These are phyloP conservation scores for Comarum palustre DNA, from an alignment of 306 rosid genomes.

Conservation along the genomic window DNA sequence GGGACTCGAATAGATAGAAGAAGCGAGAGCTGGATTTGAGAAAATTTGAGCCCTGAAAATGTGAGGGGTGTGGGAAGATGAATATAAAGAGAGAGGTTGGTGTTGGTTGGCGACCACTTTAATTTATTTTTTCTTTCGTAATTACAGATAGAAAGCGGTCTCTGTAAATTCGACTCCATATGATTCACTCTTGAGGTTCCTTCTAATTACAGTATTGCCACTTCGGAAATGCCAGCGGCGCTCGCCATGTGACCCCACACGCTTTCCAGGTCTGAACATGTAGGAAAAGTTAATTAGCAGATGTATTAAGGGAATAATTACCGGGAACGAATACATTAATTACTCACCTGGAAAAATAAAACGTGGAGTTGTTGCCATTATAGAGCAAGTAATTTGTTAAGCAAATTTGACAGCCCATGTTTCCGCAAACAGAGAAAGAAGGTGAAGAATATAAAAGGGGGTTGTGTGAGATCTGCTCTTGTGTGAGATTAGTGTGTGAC, in stretches of 20 bases:
- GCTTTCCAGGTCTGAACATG: neutral
- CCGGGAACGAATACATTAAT: neutral
- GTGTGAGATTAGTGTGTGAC: neutral
- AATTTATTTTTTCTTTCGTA: conserved; percentile 37
- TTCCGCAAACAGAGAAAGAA: neutral
- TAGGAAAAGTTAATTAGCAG: neutral
- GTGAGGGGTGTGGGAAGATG: conserved; percentile 28
- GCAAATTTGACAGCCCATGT: neutral
- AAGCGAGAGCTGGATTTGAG: conserved; percentile 32
- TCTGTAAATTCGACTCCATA: neutral
- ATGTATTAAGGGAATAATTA: neutral
- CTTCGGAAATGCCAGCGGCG: conserved; percentile 8
- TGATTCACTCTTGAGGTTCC: neutral
- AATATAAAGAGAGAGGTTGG: conserved; percentile 52
- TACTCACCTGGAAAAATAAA: neutral
- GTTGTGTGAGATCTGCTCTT: neutral
- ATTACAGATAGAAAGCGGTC: conserved; percentile 52
- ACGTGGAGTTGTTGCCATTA: neutral
- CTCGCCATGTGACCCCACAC: conserved; percentile 2
- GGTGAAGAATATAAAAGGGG: neutral
- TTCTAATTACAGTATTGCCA: neutral
- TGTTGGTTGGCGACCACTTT: conserved; percentile 72
- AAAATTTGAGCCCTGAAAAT: conserved; percentile 56
- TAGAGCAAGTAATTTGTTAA: neutral
- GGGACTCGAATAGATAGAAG: conserved; percentile 6